Evolutionary conservation across 1,284 basidiomycete species (phyloP), one percentile per base, ranked within the genome.

Genomic region (Pseudozyma pruni): DNA sequence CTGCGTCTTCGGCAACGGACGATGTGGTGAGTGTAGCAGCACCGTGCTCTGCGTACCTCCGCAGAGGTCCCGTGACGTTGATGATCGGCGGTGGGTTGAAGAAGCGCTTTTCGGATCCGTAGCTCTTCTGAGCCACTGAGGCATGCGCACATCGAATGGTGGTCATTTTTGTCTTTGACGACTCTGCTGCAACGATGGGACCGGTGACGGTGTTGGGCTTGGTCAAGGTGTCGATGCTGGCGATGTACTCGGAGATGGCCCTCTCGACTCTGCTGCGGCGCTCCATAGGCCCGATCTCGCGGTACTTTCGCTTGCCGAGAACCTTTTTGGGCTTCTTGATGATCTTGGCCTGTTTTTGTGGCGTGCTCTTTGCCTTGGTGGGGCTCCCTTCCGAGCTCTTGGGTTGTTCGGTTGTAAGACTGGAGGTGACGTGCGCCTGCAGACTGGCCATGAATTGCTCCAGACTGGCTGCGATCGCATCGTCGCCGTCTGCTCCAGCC

Each of bases 71-170:
- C 75, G 91, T 90, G 73, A 94, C 90, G 72, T 91, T 90, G 42
- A 94, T 91, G 64, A 93, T 88, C 16, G 92, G 92, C 4, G 92
- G 92, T 2, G 92, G 92, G 78, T 91, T 92, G 45, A 94, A 87
- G 81, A 93, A 93, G 47, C 92, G 90, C 83, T 94, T 94, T 84
- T 94, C 92, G 81, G 89, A 91, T 50, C 92, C 92, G 80, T 94
- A 94, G 9, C 91, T 93, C 83, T 94, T 94, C 85, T 93, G 92
- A 0, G 92, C 92, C 42, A 93, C 92, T 17, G 91, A 91, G 29
- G 92, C 91, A 74, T 93, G 91, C 33, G 92, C 85, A 76, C 91
- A 93, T 61, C 92, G 88, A 31, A 93, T 90, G 37, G 91, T 93
- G 40, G 92, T 93, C 69, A 75, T 74, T 31, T 69, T 70, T 19